Conservation (phyloP, 179 eudicot genomes). For the Nepenthes alata region DNA sequence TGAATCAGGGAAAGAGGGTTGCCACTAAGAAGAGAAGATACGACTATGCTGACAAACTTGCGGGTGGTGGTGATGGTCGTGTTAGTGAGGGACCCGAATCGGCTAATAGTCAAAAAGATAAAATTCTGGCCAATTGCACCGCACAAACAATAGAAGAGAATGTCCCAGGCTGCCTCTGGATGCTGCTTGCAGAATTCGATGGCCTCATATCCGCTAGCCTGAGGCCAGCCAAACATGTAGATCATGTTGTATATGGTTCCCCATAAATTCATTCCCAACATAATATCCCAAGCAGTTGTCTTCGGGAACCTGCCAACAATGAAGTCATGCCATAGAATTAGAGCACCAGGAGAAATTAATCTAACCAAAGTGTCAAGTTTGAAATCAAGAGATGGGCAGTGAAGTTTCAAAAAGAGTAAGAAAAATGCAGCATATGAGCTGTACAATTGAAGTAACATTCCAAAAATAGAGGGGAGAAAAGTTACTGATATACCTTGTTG, state of each 20-base stretch:
- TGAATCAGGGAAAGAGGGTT: constrained; percentile 69
- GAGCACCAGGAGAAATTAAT: background rate
- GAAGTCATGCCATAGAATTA: background rate
- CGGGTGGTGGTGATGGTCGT: constrained; percentile 95
- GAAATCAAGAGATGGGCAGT: too few species aligned
- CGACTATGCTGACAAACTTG: constrained; percentile 87
- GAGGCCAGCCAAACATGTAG: constrained; percentile 92
- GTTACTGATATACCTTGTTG: constrained; percentile 44
- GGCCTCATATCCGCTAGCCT: constrained; percentile 79
- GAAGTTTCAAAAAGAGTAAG: too few species aligned
- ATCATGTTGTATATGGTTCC: constrained; percentile 74
- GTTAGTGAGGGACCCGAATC: constrained; percentile 68
- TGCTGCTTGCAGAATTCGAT: constrained; percentile 68
- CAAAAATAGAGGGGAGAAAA: background rate
- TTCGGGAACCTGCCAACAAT: constrained; percentile 55
- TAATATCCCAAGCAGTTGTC: constrained; percentile 90
- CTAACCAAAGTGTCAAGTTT: background rate
- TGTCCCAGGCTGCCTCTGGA: constrained; percentile 97
- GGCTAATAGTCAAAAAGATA: constrained; percentile 79
- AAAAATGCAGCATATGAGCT: too few species aligned
- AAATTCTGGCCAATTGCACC: constrained; percentile 95
- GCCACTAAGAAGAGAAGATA: constrained; percentile 77
- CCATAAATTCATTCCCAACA: constrained; percentile 99
- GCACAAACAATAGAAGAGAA: constrained; percentile 69
- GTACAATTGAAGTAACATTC: background rate